Evolutionary conservation across 805 yeast genomes (phyloP).

Genomic region (Candida ipomoeae): DNA sequence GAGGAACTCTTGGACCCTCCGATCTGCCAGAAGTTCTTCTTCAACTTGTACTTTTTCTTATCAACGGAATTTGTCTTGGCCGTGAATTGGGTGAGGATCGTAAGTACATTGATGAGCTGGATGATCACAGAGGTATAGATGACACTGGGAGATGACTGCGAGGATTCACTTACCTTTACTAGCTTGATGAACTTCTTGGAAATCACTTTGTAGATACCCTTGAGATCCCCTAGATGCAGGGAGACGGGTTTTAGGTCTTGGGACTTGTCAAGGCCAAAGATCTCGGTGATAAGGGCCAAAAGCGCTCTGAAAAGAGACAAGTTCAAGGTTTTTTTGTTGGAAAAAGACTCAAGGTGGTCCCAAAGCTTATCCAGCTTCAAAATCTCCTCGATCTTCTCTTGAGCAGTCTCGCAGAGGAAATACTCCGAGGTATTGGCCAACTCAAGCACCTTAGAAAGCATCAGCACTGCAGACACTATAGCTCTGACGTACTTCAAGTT

Average conservation of each 20-base stretch:
- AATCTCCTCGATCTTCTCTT: constrained; percentile 19
- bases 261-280: constrained; percentile 11
- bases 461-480: constrained; percentile 44
- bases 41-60: constrained; percentile 21
- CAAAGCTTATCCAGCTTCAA: constrained; percentile 30
- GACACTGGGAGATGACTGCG: constrained; percentile 24
- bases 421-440: constrained; percentile 17
- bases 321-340: constrained; percentile 25
- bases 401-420: constrained; percentile 10
- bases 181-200: constrained; percentile 44
- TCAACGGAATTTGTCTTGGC: constrained; percentile 9
- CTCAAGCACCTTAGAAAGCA: constrained; percentile 37
- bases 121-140: constrained; percentile 45
- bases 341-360: constrained; percentile 28
- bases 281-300: constrained; percentile 9
- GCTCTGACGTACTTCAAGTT: constrained; percentile 59
- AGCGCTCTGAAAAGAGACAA: constrained; percentile 27
- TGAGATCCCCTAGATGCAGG: constrained; percentile 15
- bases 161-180: constrained; percentile 27
- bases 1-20: constrained; percentile 42
- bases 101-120: constrained; percentile 47
- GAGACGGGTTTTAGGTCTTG: constrained; percentile 17
- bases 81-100: constrained; percentile 17
- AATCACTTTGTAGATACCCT: constrained; percentile 33
- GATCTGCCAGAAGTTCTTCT: constrained; percentile 49